Conservation (phyloP, 2,329 filamentous ascomycete species). For the Parastagonospora avenae region DNA sequence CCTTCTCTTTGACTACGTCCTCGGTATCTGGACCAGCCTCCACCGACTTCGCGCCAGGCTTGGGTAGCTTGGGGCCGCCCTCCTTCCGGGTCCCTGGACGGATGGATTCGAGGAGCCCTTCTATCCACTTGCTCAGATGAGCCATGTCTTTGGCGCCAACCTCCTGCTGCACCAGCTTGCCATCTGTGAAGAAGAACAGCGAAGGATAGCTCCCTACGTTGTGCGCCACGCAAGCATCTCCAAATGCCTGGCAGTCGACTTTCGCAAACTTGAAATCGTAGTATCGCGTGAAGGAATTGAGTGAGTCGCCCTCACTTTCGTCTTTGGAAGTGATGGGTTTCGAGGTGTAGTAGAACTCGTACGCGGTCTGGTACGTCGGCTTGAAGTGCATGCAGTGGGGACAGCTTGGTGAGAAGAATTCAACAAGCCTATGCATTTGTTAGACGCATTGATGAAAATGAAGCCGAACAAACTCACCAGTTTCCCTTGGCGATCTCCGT, state of each 20-base stretch:
- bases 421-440: conserved; percentile 47
- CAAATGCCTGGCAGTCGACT: conserved; percentile 84
- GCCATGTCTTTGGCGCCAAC: conserved; percentile 71
- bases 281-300: conserved; percentile 75
- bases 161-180: conserved; percentile 67
- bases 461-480: conserved; percentile 58
- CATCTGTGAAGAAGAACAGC: conserved; percentile 80
- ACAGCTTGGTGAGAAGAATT: conserved; percentile 59
- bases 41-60: conserved; percentile 65
- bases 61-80: conserved; percentile 69
- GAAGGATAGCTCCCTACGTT: conserved; percentile 74
- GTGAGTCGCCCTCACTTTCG: conserved; percentile 53
- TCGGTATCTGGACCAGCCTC: conserved; percentile 48
- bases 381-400: conserved; percentile 79
- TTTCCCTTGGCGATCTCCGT: conserved; percentile 67
- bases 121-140: conserved; percentile 71
- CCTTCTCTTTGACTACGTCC: conserved; percentile 43
- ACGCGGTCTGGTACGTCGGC: conserved; percentile 86
- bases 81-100: conserved; percentile 80
- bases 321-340: conserved; percentile 64
- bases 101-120: conserved; percentile 75
- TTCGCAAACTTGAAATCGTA: conserved; percentile 90
- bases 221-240: conserved; percentile 73
- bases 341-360: conserved; percentile 95
- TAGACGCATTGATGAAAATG: neutral